A percentile compares a stretch with the other conserved stretches of the same genome.
These are phyloP conservation scores for Leccinum cinnamomeum DNA, from an alignment of 1,284 basidiomycete genomes.

Conservation along the genomic window DNA sequence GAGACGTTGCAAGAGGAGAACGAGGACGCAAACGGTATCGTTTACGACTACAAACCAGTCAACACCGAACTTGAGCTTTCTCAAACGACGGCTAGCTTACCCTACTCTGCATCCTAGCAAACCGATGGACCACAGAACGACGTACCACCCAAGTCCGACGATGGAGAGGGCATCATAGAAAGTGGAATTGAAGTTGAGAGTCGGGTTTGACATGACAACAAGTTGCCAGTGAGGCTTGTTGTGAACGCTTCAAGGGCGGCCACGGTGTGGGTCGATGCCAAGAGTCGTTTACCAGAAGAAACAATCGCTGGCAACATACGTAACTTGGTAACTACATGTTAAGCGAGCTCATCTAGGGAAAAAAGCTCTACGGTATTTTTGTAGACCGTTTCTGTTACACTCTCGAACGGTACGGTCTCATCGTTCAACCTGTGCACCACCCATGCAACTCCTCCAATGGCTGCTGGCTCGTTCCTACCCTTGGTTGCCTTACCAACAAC, in stretches of 20 bases:
- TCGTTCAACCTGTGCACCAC: constrained; percentile 64
- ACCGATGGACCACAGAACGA: constrained; percentile 70
- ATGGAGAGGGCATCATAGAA: constrained; percentile 37
- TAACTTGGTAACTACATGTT: constrained; percentile 13
- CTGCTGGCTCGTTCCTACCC: constrained; percentile 79
- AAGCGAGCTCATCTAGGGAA: constrained; percentile 41
- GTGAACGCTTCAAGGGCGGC: background rate
- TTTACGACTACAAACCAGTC: constrained; percentile 54
- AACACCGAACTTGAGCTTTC: constrained; percentile 9
- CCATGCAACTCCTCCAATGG: constrained; percentile 77
- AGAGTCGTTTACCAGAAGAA: background rate
- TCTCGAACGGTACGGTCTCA: constrained; percentile 50
- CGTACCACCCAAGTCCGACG: constrained; percentile 69
- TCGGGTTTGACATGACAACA: constrained; percentile 17
- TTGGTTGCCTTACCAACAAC: constrained; percentile 68
- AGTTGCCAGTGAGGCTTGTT: background rate
- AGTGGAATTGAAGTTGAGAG: constrained; percentile 4
- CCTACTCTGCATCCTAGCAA: constrained; percentile 77
- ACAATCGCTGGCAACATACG: background rate
- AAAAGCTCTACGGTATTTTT: constrained; percentile 71
- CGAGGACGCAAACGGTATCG: constrained; percentile 68
- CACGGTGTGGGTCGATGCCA: background rate
- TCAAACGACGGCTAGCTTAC: constrained; percentile 49
- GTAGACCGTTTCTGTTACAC: constrained; percentile 62
- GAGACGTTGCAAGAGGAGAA: constrained; percentile 58